Evolutionary conservation across 129 eudicot genomes (phyloP).

Genomic region (Chrysanthemum seticuspe): DNA sequence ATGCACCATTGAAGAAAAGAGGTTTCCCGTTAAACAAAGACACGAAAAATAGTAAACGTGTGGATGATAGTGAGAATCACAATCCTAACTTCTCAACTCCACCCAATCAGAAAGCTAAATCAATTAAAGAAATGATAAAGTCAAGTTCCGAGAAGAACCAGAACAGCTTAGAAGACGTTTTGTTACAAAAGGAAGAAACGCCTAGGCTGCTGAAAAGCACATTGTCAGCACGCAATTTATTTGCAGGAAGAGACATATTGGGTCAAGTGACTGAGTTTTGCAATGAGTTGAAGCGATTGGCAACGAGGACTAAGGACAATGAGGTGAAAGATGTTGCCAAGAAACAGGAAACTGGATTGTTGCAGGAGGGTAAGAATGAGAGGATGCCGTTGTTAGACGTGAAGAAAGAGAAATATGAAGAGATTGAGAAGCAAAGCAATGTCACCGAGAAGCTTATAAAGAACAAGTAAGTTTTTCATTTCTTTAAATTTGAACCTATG

Average conservation of each 20-base stretch:
- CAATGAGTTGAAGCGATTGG: slow-evolving; percentile 77
- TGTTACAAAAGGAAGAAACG: slow-evolving; percentile 35
- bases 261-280: slow-evolving; percentile 76
- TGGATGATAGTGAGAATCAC: slow-evolving; percentile 69
- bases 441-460: slow-evolving; percentile 9
- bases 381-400: slow-evolving; percentile 77
- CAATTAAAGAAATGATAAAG: slow-evolving; percentile 38
- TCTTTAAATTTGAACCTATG: too few relatives aligned
- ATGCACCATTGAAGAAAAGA: slow-evolving; percentile 72
- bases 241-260: slow-evolving; percentile 69
- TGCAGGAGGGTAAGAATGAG: slow-evolving; percentile 47
- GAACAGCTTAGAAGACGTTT: slow-evolving; percentile 17
- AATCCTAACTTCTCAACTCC: slow-evolving; percentile 78
- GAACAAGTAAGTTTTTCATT: slow-evolving; percentile 6
- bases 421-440: neutral
- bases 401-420: slow-evolving; percentile 37
- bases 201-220: slow-evolving; percentile 58
- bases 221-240: slow-evolving; percentile 70
- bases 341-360: slow-evolving; percentile 30
- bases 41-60: slow-evolving; percentile 21
- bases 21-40: slow-evolving; percentile 37
- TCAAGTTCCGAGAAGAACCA: slow-evolving; percentile 66
- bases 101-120: slow-evolving; percentile 37
- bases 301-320: slow-evolving; percentile 47
- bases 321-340: slow-evolving; percentile 27